Base-by-base conservation (phyloP, 768 basidiomycete species). In the Phaeolepiota aurea region DNA sequence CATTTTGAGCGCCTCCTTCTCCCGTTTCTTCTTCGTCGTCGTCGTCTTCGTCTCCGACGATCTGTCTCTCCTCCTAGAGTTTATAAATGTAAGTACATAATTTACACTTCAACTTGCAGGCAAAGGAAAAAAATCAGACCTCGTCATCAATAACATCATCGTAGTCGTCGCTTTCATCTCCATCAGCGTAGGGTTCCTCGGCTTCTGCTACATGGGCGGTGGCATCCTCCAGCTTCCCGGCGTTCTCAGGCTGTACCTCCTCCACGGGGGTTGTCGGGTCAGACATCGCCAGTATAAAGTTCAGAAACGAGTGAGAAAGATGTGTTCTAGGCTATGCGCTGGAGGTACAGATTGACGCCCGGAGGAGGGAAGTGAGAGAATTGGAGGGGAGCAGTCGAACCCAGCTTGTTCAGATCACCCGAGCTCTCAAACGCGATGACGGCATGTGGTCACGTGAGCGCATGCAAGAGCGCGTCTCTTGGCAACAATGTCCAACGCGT, bases 131-230 rank as follows among this genome's bases (percentile, higher is more conserved):
- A 10, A 31, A 14, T 9, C 56, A 16, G 41, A 52, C 55, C 44
- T 55, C 54, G 42, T 41, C 51, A 36, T 56, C 56, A 3, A 35
- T 50, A 40, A 48, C 50, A 13, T 54, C 50, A 21, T 57, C 55
- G 20, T 55, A 54, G 20, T 54, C 55, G 37, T 59, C 55, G 38
- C 54, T 55, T 18, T 61, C 59, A 5, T 56, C 53, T 31, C n/a
- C n/a, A n/a, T 51, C 48, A 19, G 51, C 53, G 7, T 55, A 52
- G 13, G 49, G 54, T 23, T 25, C 51, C 28, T 50, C 44, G 20
- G 32, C 25, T 12, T 41, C 38, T n/a, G 19, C 20, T 9, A 19
- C 21, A 9, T 4, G 34, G 9, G 12, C 19, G 13, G 14, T 32
- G 10, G 16, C 15, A 5, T 37, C 40, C 3, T 30, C 34, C 7